Base-by-base conservation (phyloP, 139 green algal species). In the Gonium pectorale region DNA sequence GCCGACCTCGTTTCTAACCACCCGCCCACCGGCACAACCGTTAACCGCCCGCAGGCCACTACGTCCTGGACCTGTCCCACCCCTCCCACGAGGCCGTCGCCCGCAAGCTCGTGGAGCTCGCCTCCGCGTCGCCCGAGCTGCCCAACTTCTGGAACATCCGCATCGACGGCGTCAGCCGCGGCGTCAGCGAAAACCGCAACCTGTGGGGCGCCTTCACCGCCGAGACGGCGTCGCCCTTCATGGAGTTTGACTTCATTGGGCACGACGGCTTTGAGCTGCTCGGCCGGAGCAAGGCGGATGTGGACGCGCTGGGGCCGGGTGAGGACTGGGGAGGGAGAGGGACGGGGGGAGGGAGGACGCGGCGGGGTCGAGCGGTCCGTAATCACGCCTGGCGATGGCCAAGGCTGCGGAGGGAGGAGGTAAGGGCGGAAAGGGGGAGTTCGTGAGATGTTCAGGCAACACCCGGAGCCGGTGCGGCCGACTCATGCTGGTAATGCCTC, bases 61-160 rank as follows among this genome's bases (percentile, higher is more conserved):
- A 90, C 80, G 62, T 94, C 43, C 82, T 95, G 49, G 92, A 95
- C 87, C 31, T 91, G 29, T 37, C 33, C 59, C 89, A 94, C 79
- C 90, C 90, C 2, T 56, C 51, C 22, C 92, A 95, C 68, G 89
- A 90, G 82, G 40, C 75, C 46, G 79, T 92, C 15, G 88, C 90
- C 6, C 87, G 74, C 43, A 91, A 90, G 78, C 86, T 95, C 64
- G 91, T 95, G 13, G 86, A 91, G 38, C 56, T 90, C 27, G 91
- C 92, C 8, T 68, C 78, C 29, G 82, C 68, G 4, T 74, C 78
- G 35, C 70, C 69, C 26, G 92, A 94, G 35, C 51, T 94, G 62
- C 88, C 87, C 59, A 95, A 94, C 87, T 88, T 93, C 33, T 94
- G 90, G 90, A 95, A 95, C 83, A 86, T 95, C 51, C 84, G 92